Conservation (phyloP, 345 rosid species). For the Camelina neglecta region DNA sequence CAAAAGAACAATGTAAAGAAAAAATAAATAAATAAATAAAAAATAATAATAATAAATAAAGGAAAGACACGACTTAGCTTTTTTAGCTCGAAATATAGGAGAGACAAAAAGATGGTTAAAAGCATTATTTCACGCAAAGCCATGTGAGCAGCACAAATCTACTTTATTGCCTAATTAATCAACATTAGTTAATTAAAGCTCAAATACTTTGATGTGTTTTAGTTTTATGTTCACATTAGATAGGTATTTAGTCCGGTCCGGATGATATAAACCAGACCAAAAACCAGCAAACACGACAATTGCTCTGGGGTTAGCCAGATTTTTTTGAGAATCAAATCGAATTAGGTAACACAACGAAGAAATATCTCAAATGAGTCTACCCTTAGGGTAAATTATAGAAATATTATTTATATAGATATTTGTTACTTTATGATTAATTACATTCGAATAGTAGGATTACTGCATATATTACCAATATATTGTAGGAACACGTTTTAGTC, state of each 20-base stretch:
- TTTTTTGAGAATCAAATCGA: conserved; percentile 12
- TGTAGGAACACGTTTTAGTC: conserved; percentile 43
- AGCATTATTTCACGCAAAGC: conserved; percentile 45
- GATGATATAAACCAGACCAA: conserved; percentile 5
- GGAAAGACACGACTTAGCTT: conserved; percentile 47
- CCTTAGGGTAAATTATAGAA: conserved; percentile 11
- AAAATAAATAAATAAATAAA: no score
- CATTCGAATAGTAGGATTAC: conserved; percentile 36
- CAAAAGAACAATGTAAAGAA: conserved; percentile 22
- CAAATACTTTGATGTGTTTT: conserved; percentile 20
- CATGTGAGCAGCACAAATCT: conserved; percentile 59
- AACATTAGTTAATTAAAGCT: conserved; percentile 23
- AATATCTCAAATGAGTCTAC: conserved; percentile 17
- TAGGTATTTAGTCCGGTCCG: background rate
- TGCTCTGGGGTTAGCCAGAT: conserved; percentile 2
- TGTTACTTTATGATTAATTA: conserved; percentile 27
- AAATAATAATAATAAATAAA: background rate
- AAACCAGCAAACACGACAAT: background rate
- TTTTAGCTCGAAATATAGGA: conserved; percentile 42
- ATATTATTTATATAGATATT: conserved; percentile 14
- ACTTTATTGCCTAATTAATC: conserved; percentile 43
- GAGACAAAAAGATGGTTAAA: conserved; percentile 52
- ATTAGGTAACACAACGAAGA: conserved; percentile 20
- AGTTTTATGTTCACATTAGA: conserved; percentile 39
- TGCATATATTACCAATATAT: conserved; percentile 33